phyloP scores from a whole-genome alignment of 73 alveolate species.

The Paramecium bursaria region DNA sequence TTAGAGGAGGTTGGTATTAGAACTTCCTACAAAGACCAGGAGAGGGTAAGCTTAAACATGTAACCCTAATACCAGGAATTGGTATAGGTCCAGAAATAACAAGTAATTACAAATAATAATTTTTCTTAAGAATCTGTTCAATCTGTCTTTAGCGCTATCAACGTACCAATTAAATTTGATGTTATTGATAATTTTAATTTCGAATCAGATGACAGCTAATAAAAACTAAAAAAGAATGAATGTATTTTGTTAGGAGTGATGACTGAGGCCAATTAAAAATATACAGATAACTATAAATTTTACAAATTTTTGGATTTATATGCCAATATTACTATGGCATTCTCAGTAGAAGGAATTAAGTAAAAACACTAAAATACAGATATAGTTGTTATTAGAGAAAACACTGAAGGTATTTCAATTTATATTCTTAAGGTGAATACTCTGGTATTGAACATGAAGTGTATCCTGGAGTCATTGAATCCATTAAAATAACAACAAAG shows the following conservation, averaged over 20 bases:
- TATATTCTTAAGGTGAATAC: constrained; percentile 74
- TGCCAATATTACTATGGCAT: constrained; percentile 78
- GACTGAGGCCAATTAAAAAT: constrained; percentile 71
- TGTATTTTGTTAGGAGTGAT: constrained; percentile 78
- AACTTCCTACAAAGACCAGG: constrained; percentile 78
- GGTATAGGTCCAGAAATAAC: constrained; percentile 82
- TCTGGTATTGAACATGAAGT: constrained; percentile 84
- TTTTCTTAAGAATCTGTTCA: constrained; percentile 61
- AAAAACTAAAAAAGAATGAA: constrained; percentile 62
- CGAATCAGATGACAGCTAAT: constrained; percentile 68
- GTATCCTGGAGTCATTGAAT: constrained; percentile 81
- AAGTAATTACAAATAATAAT: constrained; percentile 34
- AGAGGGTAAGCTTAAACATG: constrained; percentile 74
- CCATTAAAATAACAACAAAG: constrained; percentile 76
- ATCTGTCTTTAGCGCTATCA: constrained; percentile 68
- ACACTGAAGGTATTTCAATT: constrained; percentile 62
- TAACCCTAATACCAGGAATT: constrained; percentile 79
- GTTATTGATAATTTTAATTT: constrained; percentile 72
- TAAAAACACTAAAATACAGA: constrained; percentile 76
- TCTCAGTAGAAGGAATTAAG: constrained; percentile 76
- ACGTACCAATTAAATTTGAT: constrained; percentile 77
- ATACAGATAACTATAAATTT: constrained; percentile 70
- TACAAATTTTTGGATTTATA: constrained; percentile 73
- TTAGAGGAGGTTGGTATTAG: constrained; percentile 64
- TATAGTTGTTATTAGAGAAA: constrained; percentile 81